Percentiles rank a stretch among this genome's conserved stretches.
phyloP scores from a whole-genome alignment of 176 grass and related monocot genomes.

The Musa itinerans region DNA sequence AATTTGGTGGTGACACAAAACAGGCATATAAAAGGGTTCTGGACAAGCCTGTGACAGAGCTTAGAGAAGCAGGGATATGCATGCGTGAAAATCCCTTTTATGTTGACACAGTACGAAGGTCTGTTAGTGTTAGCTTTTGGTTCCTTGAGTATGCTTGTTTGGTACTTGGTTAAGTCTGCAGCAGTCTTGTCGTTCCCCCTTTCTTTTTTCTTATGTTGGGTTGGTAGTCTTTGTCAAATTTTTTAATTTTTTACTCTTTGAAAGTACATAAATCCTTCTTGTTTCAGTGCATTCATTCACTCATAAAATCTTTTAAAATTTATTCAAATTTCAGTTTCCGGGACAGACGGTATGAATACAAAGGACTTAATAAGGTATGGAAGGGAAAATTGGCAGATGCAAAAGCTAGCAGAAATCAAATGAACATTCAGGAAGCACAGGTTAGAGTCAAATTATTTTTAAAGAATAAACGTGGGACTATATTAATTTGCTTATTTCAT shows the following conservation, averaged over 20 bases:
- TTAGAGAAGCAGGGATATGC: slow-evolving; percentile 97
- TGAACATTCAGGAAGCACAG: slow-evolving; percentile 99
- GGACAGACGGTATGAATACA: slow-evolving; percentile 98
- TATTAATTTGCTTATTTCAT: slow-evolving; percentile 16
- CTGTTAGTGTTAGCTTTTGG: slow-evolving; percentile 11
- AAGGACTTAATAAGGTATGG: slow-evolving; percentile 98
- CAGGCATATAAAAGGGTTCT: slow-evolving; percentile 97
- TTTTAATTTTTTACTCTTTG: background rate
- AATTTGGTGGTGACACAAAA: slow-evolving; percentile 8
- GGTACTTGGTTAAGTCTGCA: background rate
- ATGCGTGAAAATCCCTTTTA: slow-evolving; percentile 99
- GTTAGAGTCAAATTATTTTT: slow-evolving; percentile 20
- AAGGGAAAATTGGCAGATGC: slow-evolving; percentile 84
- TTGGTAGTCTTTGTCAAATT: background rate
- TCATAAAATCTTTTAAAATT: background rate
- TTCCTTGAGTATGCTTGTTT: background rate
- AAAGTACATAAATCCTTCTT: background rate
- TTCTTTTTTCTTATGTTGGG: background rate
- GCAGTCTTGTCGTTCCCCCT: background rate
- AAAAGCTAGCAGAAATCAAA: slow-evolving; percentile 77
- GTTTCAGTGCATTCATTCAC: background rate
- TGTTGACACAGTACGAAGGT: slow-evolving; percentile 95
- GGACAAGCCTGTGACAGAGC: slow-evolving; percentile 93
- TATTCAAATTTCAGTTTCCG: slow-evolving; percentile 60
- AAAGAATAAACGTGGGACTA: slow-evolving; percentile 22